A percentile compares a stretch with the other conserved stretches of the same genome.
These are phyloP conservation scores for Didymella exigua DNA, from an alignment of 2,329 filamentous ascomycete species.

Conservation along the genomic window DNA sequence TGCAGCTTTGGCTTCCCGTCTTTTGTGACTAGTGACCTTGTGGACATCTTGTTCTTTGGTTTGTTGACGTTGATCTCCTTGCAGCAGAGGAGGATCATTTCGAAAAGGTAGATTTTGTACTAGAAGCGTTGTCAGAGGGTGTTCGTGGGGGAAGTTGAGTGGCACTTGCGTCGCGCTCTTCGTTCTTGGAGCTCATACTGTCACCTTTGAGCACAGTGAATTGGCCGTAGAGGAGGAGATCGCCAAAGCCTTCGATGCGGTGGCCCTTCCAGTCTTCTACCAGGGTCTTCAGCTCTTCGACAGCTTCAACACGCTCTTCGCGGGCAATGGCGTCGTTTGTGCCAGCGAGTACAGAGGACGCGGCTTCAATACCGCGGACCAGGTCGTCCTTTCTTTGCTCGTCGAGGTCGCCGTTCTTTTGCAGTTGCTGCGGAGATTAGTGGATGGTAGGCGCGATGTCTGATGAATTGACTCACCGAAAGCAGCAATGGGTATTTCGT, in stretches of 20 bases:
- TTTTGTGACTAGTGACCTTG: constrained; percentile 71
- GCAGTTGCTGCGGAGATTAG: constrained; percentile 67
- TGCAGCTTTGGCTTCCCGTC: constrained; percentile 80
- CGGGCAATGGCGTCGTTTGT: constrained; percentile 92
- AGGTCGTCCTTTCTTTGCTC: constrained; percentile 75
- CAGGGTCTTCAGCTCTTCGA: constrained; percentile 77
- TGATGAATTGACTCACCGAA: constrained; percentile 61
- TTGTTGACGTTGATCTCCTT: constrained; percentile 92
- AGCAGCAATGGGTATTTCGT: constrained; percentile 93
- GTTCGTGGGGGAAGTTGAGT: background rate
- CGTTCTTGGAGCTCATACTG: constrained; percentile 76
- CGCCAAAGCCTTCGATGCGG: constrained; percentile 87
- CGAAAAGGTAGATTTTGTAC: constrained; percentile 98
- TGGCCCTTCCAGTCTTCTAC: constrained; percentile 99
- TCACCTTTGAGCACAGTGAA: constrained; percentile 86
- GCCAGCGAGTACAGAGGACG: constrained; percentile 78
- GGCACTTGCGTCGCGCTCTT: constrained; percentile 80
- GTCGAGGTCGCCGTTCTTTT: constrained; percentile 80
- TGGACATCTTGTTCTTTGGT: constrained; percentile 69
- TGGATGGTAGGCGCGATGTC: constrained; percentile 3
- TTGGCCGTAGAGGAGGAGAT: constrained; percentile 83
- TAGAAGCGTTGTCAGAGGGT: constrained; percentile 46
- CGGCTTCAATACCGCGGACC: constrained; percentile 75
- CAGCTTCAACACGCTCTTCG: constrained; percentile 80
- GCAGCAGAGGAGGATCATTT: constrained; percentile 93